These are phyloP conservation scores for Xerocomellus dryophilus DNA, from an alignment of 768 basidiomycete genomes.

Conservation along the genomic window DNA sequence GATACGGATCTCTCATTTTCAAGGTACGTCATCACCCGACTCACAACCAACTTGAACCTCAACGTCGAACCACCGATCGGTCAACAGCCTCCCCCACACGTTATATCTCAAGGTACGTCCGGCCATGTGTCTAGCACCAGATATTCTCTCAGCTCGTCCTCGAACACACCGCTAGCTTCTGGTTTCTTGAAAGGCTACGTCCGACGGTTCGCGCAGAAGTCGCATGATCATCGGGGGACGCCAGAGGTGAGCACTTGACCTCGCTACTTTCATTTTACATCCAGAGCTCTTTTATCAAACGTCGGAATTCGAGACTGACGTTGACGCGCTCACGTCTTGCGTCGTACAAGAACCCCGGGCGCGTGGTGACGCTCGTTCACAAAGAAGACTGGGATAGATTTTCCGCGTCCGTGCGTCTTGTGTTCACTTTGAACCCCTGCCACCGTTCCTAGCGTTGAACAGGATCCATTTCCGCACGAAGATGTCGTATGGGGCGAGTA, in stretches of 20 bases:
- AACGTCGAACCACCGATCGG: not conserved
- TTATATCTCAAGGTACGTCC: conserved; percentile 56
- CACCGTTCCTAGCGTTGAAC: not conserved
- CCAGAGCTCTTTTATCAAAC: not conserved
- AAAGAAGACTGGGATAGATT: conserved; percentile 84
- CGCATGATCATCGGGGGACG: conserved; percentile 91
- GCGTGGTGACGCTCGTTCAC: conserved; percentile 87
- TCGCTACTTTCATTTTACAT: not conserved
- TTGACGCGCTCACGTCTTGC: not conserved
- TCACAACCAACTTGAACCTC: not conserved
- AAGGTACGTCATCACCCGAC: conserved; percentile 44
- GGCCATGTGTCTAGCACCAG: too few relatives aligned
- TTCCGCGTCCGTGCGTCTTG: conserved; percentile 54
- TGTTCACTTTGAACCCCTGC: not conserved
- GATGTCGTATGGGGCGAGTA: conserved; percentile 62
- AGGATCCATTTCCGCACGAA: conserved; percentile 34
- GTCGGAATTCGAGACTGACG: not conserved
- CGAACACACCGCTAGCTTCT: conserved; percentile 42
- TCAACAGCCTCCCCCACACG: conserved; percentile 77
- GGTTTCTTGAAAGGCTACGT: conserved; percentile 92
- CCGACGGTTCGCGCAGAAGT: conserved; percentile 85
- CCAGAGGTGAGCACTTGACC: conserved; percentile 52
- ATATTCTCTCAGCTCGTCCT: not conserved
- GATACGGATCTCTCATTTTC: conserved; percentile 91
- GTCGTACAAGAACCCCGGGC: conserved; percentile 62